Evolutionary conservation across 2,329 filamentous ascomycete genomes (phyloP), one percentile per base, ranked within the genome.

Genomic region (Coniella vitis): DNA sequence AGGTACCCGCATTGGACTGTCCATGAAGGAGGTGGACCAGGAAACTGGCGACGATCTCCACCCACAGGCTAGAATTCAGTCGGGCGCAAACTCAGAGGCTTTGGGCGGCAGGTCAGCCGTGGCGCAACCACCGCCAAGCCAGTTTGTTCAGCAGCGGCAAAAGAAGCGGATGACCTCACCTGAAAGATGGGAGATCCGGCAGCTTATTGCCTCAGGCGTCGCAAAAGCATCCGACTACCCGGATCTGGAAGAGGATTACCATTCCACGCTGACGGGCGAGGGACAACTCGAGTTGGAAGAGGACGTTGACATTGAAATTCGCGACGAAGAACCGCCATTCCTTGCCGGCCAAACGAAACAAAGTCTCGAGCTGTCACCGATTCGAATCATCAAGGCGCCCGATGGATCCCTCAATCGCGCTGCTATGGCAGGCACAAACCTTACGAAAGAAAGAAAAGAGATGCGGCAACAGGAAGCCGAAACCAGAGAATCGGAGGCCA

Each of bases 21-120:
- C 90, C 0, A 96, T 98, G 90, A 95, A 95, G 62, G 91, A 96
- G 54, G 90, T 96, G 14, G 91, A 98, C 58, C 93, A 98, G 64
- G 77, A 80, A 25, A 90, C 87, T 3, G 93, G 93, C 5, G 78
- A 81, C 61, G 93, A 98, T 61, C 70, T 95, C 35, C 81, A 84
- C 25, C 89, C 90, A 0, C 83, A 90, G 55, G 78, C 79, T 51
- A 77, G 86, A 40, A 79, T 97, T 60, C 83, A 86, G 25, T 93
- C 91, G 1, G 93, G 93, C 7, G 93, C 93, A 10, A 98, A 98
- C 59, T 86, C 86, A 74, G 84, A 91, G 62, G 81, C 81, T 2
- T 69, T 97, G 4, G 86, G 90, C 9, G 48, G 49, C 14, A 39
- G 43, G 70, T 67, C n/a, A 66, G 66, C 32, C 17, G 57, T 37